A percentile compares a stretch with the other conserved stretches of the same genome.
phyloP scores from a whole-genome alignment of 208 protist genomes.

The Leishmania tarentolae region DNA sequence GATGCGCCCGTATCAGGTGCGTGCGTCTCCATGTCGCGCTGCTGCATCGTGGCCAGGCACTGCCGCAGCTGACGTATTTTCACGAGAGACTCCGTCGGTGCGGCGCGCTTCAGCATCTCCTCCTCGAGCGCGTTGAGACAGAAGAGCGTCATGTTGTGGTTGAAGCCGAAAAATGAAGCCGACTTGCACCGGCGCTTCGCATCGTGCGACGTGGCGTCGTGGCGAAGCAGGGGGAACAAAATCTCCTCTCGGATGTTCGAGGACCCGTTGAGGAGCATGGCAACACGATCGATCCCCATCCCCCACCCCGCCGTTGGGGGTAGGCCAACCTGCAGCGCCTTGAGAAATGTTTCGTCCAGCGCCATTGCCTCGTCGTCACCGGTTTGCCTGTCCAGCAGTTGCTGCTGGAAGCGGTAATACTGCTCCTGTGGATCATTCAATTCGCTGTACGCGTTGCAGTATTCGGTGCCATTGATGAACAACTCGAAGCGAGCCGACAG shows the following conservation, averaged over 20 bases:
- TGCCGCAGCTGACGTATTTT: slow-evolving; percentile 66
- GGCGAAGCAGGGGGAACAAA: slow-evolving; percentile 86
- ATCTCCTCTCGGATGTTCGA: slow-evolving; percentile 87
- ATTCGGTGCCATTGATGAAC: slow-evolving; percentile 94
- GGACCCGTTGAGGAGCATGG: slow-evolving; percentile 93
- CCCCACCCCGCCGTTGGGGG: slow-evolving; percentile 96
- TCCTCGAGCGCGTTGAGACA: slow-evolving; percentile 80
- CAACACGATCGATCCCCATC: slow-evolving; percentile 95
- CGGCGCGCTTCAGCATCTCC: slow-evolving; percentile 63
- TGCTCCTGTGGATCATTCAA: slow-evolving; percentile 97
- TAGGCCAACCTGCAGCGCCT: slow-evolving; percentile 94
- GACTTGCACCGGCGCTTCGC: slow-evolving; percentile 69
- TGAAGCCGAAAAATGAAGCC: slow-evolving; percentile 84
- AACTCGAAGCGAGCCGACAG: slow-evolving; percentile 97
- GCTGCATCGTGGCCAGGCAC: slow-evolving; percentile 49
- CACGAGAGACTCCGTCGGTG: slow-evolving; percentile 50
- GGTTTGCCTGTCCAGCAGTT: slow-evolving; percentile 79
- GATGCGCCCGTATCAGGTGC: slow-evolving; percentile 16
- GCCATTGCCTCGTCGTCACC: slow-evolving; percentile 95
- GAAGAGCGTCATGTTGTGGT: slow-evolving; percentile 84
- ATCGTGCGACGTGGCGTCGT: slow-evolving; percentile 77
- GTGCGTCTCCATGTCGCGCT: slow-evolving; percentile 14
- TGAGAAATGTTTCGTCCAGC: slow-evolving; percentile 93
- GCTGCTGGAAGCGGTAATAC: slow-evolving; percentile 93
- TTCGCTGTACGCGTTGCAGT: slow-evolving; percentile 97